These are phyloP conservation scores for Mastigamoeba balamuthi DNA, from an alignment of 78 protist genomes.

Conservation along the genomic window DNA sequence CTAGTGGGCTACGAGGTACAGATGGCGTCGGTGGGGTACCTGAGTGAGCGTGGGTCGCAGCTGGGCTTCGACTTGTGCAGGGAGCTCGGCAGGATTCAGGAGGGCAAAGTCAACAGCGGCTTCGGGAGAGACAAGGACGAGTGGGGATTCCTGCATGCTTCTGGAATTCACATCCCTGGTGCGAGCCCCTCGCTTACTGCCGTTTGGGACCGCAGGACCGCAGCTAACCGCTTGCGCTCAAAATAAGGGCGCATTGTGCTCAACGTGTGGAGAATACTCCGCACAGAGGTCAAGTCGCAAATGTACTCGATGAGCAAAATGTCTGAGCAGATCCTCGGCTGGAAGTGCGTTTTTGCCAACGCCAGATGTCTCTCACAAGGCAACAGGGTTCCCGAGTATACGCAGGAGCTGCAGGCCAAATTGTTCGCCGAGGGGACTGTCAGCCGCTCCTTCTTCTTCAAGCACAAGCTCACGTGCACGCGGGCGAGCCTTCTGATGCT, in stretches of 20 bases:
- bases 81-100: background rate
- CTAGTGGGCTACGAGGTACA: conserved; percentile 76
- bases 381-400: conserved; percentile 16
- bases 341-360: background rate
- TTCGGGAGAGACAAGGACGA: conserved; percentile 31
- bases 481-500: conserved; percentile 12
- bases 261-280: conserved; percentile 76
- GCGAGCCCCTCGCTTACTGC: too few species aligned
- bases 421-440: background rate
- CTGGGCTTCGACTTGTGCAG: background rate
- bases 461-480: background rate
- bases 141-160: conserved; percentile 12
- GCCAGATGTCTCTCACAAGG: background rate
- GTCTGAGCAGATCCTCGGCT: conserved; percentile 20
- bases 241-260: conserved; percentile 65
- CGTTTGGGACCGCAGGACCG: too few species aligned
- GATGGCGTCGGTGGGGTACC: conserved; percentile 58
- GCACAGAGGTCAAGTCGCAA: conserved; percentile 57
- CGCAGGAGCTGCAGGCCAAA: background rate
- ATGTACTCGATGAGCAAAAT: conserved; percentile 41
- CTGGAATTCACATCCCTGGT: conserved; percentile 58
- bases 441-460: background rate
- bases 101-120: background rate
- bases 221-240: too few species aligned
- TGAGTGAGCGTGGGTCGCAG: conserved; percentile 46